Conservation (phyloP, 2,329 filamentous ascomycete species). For the Graphiopsis chlorocephala region DNA sequence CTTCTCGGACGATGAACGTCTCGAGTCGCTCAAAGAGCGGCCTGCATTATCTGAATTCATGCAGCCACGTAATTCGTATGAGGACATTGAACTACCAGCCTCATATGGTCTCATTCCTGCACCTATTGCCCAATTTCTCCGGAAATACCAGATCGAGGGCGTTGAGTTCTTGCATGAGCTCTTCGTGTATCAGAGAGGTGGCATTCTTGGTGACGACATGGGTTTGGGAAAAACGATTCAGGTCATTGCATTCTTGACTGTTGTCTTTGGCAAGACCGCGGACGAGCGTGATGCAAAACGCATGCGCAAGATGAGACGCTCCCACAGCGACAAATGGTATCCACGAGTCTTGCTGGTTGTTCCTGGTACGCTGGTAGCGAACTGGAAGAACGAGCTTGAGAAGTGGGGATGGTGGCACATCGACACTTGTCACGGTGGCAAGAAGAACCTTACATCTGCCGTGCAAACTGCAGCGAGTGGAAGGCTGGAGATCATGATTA, state of each 20-base stretch:
- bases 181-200: slow-evolving; percentile 88
- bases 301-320: slow-evolving; percentile 78
- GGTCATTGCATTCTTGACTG: slow-evolving; percentile 86
- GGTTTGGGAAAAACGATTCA: slow-evolving; percentile 96
- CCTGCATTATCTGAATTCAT: slow-evolving; percentile 66
- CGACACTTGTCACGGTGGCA: slow-evolving; percentile 71
- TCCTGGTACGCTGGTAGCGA: slow-evolving; percentile 81
- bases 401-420: slow-evolving; percentile 97
- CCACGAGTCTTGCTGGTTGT: slow-evolving; percentile 82
- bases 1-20: slow-evolving; percentile 68
- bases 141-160: slow-evolving; percentile 87
- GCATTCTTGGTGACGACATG: slow-evolving; percentile 95
- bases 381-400: slow-evolving; percentile 83
- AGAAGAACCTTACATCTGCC: slow-evolving; percentile 50
- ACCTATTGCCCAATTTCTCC: slow-evolving; percentile 83
- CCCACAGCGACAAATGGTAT: slow-evolving; percentile 65
- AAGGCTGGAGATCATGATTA: slow-evolving; percentile 84
- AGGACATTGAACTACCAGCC: slow-evolving; percentile 70
- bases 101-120: slow-evolving; percentile 83
- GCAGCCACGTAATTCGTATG: slow-evolving; percentile 63
- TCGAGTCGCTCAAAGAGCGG: slow-evolving; percentile 63
- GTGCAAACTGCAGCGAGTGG: slow-evolving; percentile 65
- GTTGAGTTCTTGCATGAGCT: slow-evolving; percentile 80
- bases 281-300: slow-evolving; percentile 81
- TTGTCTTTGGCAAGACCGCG: slow-evolving; percentile 89